phyloP scores from a whole-genome alignment of 805 yeast genomes.

The Candida sakaeoensis region DNA sequence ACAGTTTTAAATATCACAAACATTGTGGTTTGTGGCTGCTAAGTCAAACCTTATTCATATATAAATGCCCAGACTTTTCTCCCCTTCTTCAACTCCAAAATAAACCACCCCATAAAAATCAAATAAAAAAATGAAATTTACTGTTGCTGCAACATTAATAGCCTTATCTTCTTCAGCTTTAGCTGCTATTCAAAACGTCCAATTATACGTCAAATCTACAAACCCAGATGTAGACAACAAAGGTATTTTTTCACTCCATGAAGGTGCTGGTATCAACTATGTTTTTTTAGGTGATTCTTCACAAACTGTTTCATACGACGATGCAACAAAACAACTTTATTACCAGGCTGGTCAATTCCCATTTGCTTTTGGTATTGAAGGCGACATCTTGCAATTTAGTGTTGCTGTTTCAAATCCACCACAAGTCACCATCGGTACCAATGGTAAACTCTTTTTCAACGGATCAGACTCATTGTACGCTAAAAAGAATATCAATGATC shows the following conservation, averaged over 20 bases:
- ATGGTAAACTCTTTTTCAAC: slow-evolving; percentile 12
- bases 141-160: slow-evolving; percentile 6
- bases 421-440: slow-evolving; percentile 10
- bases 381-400: slow-evolving; percentile 11
- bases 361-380: slow-evolving; percentile 4
- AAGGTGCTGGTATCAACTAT: slow-evolving; percentile 46
- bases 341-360: not conserved
- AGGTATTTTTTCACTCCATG: slow-evolving; percentile 31
- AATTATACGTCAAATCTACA: slow-evolving; percentile 22
- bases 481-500: slow-evolving; percentile 26
- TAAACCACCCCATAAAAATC: not conserved
- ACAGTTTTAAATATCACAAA: too few relatives aligned
- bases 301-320: slow-evolving; percentile 19
- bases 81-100: not conserved
- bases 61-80: too few relatives aligned
- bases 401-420: slow-evolving; percentile 8
- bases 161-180: slow-evolving; percentile 10
- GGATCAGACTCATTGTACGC: slow-evolving; percentile 22
- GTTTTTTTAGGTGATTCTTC: slow-evolving; percentile 25
- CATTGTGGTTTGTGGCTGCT: too few relatives aligned
- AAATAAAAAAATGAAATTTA: slow-evolving; percentile 8
- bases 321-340: slow-evolving; percentile 6
- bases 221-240: slow-evolving; percentile 23
- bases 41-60: too few relatives aligned
- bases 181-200: slow-evolving; percentile 12